Conservation (phyloP, 2,329 filamentous ascomycete species). For the Alternaria longipes region DNA sequence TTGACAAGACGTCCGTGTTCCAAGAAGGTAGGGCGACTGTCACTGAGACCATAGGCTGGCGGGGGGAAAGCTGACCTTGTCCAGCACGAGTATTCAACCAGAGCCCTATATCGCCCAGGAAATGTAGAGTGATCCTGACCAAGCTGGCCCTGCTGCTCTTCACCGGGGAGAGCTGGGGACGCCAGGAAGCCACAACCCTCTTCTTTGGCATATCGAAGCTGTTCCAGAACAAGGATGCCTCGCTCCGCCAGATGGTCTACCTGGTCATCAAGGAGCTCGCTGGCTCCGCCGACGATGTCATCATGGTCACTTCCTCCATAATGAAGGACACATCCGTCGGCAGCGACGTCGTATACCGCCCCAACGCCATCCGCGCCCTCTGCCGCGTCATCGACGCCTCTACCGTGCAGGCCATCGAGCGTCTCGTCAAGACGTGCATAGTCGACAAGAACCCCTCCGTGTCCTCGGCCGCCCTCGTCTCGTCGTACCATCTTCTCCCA, state of each 20-base stretch:
- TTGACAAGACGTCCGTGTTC: conserved; percentile 97
- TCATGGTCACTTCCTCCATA: conserved; percentile 99
- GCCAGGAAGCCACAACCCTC: conserved; percentile 94
- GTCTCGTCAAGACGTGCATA: conserved; percentile 98
- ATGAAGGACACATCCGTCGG: conserved; percentile 99
- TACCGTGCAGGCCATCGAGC: conserved; percentile 96
- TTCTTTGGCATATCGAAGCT: conserved; percentile 99
- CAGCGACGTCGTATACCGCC: conserved; percentile 82
- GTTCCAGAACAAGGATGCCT: conserved; percentile 99
- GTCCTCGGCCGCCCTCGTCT: conserved; percentile 93
- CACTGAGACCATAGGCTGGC: conserved; percentile 4
- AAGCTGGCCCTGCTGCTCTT: conserved; percentile 97
- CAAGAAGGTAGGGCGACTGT: conserved; percentile 81
- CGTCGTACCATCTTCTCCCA: conserved; percentile 95
- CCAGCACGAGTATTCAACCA: conserved; percentile 96
- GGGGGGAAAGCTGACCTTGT: conserved; percentile 34
- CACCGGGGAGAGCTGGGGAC: conserved; percentile 95
- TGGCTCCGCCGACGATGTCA: conserved; percentile 95
- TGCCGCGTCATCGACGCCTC: conserved; percentile 96
- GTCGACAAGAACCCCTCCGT: conserved; percentile 99
- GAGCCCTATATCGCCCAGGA: conserved; percentile 93
- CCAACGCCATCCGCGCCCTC: conserved; percentile 93
- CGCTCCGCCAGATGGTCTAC: conserved; percentile 98
- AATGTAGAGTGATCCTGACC: conserved; percentile 91
- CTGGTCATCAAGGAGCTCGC: conserved; percentile 97